Base-by-base conservation (phyloP, 2,329 filamentous ascomycete genomes). In the Remersonia thermophila region DNA sequence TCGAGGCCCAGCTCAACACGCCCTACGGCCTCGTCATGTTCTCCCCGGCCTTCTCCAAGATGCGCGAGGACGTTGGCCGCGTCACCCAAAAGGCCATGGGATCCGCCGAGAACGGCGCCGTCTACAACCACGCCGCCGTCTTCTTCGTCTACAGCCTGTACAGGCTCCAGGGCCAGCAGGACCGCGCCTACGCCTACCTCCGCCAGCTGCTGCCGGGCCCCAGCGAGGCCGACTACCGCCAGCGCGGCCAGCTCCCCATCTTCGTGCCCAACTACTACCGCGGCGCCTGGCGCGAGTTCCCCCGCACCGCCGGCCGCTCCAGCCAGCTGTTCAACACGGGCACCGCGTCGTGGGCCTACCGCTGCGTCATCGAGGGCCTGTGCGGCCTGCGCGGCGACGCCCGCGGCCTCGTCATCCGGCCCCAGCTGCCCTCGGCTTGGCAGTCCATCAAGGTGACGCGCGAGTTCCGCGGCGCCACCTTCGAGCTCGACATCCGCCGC, bases 231-330 rank as follows among this genome's bases (percentile, higher is more conserved):
- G 69, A 74, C 44, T 66, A 70, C 39, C 30, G 62, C 15, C 66
- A 63, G 42, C 58, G 70, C 11, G 70, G 70, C 9, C 70, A 74
- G 53, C 54, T 74, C 30, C 70, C 70, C 0, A 60, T 72, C 12
- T 74, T 67, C 49, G 68, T 73, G 27, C 70, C 70, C 11, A 74
- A 73, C 48, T 74, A 73, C 54, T 74, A 73, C 55, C 65, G 67
- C 14, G 67, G 67, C 2, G 67, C 62, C 0, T 69, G 58, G 52
- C 57, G 57, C 34, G 50, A 62, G 48, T 62, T 59, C 44, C 66
- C 66, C 2, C 55, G 67, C 30, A 72, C 69, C 0, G 69, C 69
- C 4, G 70, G 70, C 3, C 62, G 69, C 1, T 71, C 67, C 8
- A 71, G 66, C 45, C 69, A 72, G 50, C 50, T 74, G 12, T 73